Percentiles rank a stretch among this genome's conserved stretches.
These are phyloP conservation scores for Fusarium anthophilum DNA, from an alignment of 2,329 filamentous ascomycete species.

Conservation along the genomic window DNA sequence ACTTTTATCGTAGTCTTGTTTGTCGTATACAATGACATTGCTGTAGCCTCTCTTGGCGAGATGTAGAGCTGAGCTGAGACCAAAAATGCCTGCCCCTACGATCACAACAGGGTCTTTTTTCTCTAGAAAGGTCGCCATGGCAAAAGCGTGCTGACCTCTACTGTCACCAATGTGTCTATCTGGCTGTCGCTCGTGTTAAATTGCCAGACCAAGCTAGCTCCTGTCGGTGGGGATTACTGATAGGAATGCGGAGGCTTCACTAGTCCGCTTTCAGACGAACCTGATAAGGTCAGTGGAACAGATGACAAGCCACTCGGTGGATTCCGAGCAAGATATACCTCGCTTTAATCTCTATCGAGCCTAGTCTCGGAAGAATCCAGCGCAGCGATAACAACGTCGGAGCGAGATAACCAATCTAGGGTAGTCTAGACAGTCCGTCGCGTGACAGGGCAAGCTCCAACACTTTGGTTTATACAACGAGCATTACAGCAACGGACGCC, in stretches of 20 bases:
- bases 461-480: neutral
- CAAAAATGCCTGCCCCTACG: slow-evolving; percentile 13
- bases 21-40: slow-evolving; percentile 59
- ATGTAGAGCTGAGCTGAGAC: slow-evolving; percentile 48
- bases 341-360: neutral
- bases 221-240: neutral
- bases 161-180: neutral
- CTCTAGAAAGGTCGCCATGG: neutral
- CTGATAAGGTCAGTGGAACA: neutral
- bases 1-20: slow-evolving; percentile 52
- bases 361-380: neutral
- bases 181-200: neutral
- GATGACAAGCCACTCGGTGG: neutral
- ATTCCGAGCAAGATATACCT: neutral
- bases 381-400: neutral
- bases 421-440: neutral
- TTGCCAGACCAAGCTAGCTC: neutral
- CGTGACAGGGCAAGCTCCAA: neutral
- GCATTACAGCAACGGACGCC: neutral
- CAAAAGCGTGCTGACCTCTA: neutral
- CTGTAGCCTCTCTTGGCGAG: slow-evolving; percentile 53
- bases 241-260: neutral
- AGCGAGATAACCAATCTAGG: neutral
- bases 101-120: slow-evolving; percentile 21
- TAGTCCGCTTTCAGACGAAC: neutral